These are phyloP conservation scores for Orbilia quercus DNA, from an alignment of 2,329 filamentous ascomycete genomes.

Conservation along the genomic window DNA sequence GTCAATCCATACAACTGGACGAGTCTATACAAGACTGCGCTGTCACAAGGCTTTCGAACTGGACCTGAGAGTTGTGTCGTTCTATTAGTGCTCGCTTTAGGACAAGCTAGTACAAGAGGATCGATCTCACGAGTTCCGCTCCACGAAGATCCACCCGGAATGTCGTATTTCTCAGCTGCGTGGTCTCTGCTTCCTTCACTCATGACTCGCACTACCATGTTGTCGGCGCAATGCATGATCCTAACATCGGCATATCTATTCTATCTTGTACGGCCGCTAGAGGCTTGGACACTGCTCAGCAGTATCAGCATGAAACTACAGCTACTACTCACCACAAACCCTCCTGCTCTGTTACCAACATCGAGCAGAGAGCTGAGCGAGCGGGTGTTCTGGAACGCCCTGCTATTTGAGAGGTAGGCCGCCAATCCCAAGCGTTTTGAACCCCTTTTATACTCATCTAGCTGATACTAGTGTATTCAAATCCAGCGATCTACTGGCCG, in stretches of 20 bases:
- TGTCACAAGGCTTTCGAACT: slow-evolving; percentile 80
- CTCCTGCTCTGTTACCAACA: slow-evolving; percentile 75
- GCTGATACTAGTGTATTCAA: slow-evolving; percentile 56
- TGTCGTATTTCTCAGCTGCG: slow-evolving; percentile 82
- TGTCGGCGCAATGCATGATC: slow-evolving; percentile 82
- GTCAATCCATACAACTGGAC: slow-evolving; percentile 85
- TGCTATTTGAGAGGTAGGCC: slow-evolving; percentile 75
- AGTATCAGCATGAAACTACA: slow-evolving; percentile 85
- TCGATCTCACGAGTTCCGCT: slow-evolving; percentile 79
- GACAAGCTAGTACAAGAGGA: slow-evolving; percentile 78
- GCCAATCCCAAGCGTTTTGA: slow-evolving; percentile 56
- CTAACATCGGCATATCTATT: slow-evolving; percentile 84
- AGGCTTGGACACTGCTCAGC: slow-evolving; percentile 83
- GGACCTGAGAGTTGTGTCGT: slow-evolving; percentile 86
- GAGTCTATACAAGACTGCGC: slow-evolving; percentile 77
- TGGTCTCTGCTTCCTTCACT: slow-evolving; percentile 81
- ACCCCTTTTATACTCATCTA: slow-evolving; percentile 51
- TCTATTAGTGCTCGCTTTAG: slow-evolving; percentile 79
- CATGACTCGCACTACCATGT: slow-evolving; percentile 81
- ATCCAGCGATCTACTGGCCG: slow-evolving; percentile 75
- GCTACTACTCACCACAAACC: slow-evolving; percentile 74
- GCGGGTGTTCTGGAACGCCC: slow-evolving; percentile 84
- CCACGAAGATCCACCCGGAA: slow-evolving; percentile 77
- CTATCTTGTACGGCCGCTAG: slow-evolving; percentile 81
- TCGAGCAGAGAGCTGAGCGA: slow-evolving; percentile 79